These are phyloP conservation scores for Colletotrichum gigasporum DNA, from an alignment of 2,329 filamentous ascomycete species.

Conservation along the genomic window DNA sequence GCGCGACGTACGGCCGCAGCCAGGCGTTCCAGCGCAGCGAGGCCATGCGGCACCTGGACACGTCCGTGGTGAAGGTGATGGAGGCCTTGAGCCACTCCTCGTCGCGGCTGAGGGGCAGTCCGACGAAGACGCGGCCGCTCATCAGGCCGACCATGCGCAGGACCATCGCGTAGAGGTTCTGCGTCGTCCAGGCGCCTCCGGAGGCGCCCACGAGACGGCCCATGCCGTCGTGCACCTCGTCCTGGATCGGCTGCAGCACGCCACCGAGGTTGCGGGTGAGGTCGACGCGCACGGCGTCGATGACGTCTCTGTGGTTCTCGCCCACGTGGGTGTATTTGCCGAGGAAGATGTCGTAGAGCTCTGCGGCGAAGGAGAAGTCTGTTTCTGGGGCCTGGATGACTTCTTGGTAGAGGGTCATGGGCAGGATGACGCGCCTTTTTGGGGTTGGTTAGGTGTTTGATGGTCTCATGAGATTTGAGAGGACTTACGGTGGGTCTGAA, in stretches of 20 bases:
- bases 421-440: conserved; percentile 16
- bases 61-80: conserved; percentile 38
- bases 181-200: conserved; percentile 33
- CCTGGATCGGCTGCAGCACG: conserved; percentile 16
- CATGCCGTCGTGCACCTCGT: conserved; percentile 24
- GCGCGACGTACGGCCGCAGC: conserved; percentile 9
- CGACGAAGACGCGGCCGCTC: conserved; percentile 41
- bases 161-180: conserved; percentile 34
- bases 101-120: conserved; percentile 38
- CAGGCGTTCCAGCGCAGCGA: conserved; percentile 6
- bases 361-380: conserved; percentile 15
- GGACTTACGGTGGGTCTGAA: conserved; percentile 8
- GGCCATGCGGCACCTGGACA: conserved; percentile 10
- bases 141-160: conserved; percentile 39
- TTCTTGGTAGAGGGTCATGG: conserved; percentile 24
- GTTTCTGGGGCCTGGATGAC: conserved; percentile 21
- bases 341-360: conserved; percentile 32
- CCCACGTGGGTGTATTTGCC: conserved; percentile 32
- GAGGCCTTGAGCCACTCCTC: conserved; percentile 39
- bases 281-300: conserved; percentile 22
- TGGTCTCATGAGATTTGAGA: neutral
- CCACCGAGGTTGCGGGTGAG: conserved; percentile 6
- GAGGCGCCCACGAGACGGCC: neutral
- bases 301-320: neutral
- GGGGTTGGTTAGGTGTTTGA: neutral